Percentiles rank a stretch among this genome's conserved stretches.
Evolutionary conservation across 2,329 filamentous ascomycete species (phyloP).

Genomic region (Mycocentrospora acerina): DNA sequence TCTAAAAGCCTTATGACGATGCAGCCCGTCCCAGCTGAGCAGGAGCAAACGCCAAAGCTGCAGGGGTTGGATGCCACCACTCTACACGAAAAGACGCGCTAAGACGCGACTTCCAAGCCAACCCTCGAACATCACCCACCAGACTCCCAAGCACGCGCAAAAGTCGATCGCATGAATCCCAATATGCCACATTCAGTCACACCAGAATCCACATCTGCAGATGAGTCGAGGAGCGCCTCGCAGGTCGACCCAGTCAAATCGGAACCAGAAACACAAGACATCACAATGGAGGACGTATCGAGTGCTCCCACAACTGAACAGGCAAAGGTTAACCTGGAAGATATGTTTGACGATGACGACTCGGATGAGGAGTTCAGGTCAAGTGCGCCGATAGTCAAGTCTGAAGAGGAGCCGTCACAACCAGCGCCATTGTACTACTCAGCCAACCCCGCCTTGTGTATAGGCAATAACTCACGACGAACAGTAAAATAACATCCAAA

Average conservation of each 20-base stretch:
- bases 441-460: conserved; percentile 1
- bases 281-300: conserved; percentile 29
- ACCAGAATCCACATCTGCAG: conserved; percentile 41
- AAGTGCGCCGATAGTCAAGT: conserved; percentile 50
- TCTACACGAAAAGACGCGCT: conserved; percentile 26
- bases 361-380: conserved; percentile 61
- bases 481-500: conserved; percentile 42
- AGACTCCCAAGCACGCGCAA: conserved; percentile 2
- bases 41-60: conserved; percentile 3
- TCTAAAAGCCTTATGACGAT: conserved; percentile 5
- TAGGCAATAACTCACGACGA: conserved; percentile 13
- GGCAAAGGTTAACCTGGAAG: conserved; percentile 51
- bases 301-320: conserved; percentile 27
- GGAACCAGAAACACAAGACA: conserved; percentile 31
- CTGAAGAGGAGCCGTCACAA: conserved; percentile 43
- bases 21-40: conserved; percentile 1
- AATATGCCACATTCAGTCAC: conserved; percentile 52
- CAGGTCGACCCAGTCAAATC: conserved; percentile 39
- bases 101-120: conserved; percentile 18
- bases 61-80: conserved; percentile 13
- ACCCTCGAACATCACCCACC: conserved; percentile 6
- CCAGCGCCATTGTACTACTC: conserved; percentile 43
- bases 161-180: conserved; percentile 2
- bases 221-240: conserved; percentile 41
- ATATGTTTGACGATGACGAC: conserved; percentile 61